These are phyloP conservation scores for Jatropha curcas DNA, from an alignment of 345 rosid species.

Conservation along the genomic window DNA sequence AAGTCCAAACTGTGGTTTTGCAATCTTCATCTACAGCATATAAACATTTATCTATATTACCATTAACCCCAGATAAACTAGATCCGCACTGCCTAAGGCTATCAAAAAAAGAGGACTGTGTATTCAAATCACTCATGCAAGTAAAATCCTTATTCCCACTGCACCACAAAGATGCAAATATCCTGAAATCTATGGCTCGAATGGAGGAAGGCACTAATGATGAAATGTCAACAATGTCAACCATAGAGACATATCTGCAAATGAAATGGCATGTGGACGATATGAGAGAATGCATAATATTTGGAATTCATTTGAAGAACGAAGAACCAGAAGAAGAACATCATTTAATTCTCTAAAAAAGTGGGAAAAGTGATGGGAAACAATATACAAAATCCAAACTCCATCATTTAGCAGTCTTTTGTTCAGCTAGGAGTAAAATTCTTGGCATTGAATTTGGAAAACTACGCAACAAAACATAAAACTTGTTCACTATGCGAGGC, in stretches of 20 bases:
- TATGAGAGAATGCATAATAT: neutral
- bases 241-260: slow-evolving; percentile 84
- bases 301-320: neutral
- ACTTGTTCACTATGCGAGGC: neutral
- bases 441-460: neutral
- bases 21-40: slow-evolving; percentile 79
- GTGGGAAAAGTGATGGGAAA: neutral
- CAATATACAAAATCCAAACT: neutral
- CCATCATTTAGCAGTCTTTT: neutral
- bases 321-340: neutral
- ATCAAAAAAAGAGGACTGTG: slow-evolving; percentile 37
- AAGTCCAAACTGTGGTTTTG: slow-evolving; percentile 82
- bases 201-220: slow-evolving; percentile 61
- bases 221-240: slow-evolving; percentile 74
- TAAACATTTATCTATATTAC: slow-evolving; percentile 62
- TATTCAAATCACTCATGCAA: slow-evolving; percentile 41
- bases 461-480: neutral
- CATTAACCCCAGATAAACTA: slow-evolving; percentile 59
- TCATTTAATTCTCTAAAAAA: neutral
- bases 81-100: slow-evolving; percentile 69
- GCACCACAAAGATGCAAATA: slow-evolving; percentile 71
- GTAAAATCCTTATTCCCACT: slow-evolving; percentile 47
- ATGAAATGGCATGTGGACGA: neutral
- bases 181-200: slow-evolving; percentile 71
- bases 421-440: neutral